A percentile compares a stretch with the other conserved stretches of the same genome.
These are phyloP conservation scores for Fraxinus floribunda DNA, from an alignment of 305 asterid species.

Conservation along the genomic window DNA sequence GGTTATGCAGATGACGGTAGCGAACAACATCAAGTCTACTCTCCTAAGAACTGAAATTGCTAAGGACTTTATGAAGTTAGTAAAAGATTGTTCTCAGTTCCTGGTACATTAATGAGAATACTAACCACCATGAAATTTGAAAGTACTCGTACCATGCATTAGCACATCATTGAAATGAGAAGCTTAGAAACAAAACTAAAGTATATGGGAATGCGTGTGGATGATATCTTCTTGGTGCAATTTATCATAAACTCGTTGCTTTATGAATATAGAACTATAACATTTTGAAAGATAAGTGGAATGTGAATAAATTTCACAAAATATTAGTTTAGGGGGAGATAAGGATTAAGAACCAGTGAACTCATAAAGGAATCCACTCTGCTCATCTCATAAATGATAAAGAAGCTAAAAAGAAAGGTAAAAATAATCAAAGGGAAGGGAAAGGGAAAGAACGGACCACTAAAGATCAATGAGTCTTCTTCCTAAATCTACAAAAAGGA, in stretches of 20 bases:
- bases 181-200: not conserved
- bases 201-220: not conserved
- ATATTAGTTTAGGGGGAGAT: too few relatives aligned
- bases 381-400: too few relatives aligned
- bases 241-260: not conserved
- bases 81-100: not conserved
- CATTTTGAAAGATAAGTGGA: too few relatives aligned
- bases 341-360: too few relatives aligned
- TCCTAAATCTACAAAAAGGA: not conserved
- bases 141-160: not conserved
- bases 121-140: not conserved
- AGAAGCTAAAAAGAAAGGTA: not conserved
- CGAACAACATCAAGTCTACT: not conserved
- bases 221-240: not conserved
- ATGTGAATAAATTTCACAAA: too few relatives aligned
- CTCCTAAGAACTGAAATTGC: not conserved
- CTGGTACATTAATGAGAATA: not conserved
- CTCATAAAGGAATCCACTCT: too few relatives aligned
- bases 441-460: not conserved
- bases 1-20: not conserved
- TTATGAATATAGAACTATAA: not conserved
- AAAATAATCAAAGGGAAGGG: not conserved
- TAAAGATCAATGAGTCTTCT: not conserved
- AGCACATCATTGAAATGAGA: not conserved
- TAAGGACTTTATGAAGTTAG: not conserved